A percentile compares a stretch with the other conserved stretches of the same genome.
Conservation (phyloP, 257 asterid species). For the Capsicum rhomboideum region DNA sequence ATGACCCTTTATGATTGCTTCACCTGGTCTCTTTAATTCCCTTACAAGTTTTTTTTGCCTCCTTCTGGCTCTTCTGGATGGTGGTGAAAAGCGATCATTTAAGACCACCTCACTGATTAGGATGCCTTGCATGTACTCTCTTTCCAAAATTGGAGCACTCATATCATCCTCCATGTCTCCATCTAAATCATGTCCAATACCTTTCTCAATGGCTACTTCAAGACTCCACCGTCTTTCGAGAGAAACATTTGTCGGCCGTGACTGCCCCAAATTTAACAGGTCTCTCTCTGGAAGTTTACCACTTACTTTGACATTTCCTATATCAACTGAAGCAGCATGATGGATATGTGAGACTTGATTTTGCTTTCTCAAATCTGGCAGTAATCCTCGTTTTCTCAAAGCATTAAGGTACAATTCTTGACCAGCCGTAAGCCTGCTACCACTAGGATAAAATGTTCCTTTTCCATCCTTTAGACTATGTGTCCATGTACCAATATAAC, state of each 20-base stretch:
- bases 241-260: conserved; percentile 45
- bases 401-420: conserved; percentile 76
- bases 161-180: conserved; percentile 42
- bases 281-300: conserved; percentile 41
- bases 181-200: conserved; percentile 54
- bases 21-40: conserved; percentile 87
- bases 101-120: conserved; percentile 75
- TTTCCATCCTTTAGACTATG: conserved; percentile 89
- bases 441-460: conserved; percentile 86
- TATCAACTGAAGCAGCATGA: conserved; percentile 45
- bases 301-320: conserved; percentile 43
- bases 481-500: conserved; percentile 89
- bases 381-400: conserved; percentile 71
- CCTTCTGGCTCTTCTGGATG: conserved; percentile 60
- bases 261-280: conserved; percentile 47
- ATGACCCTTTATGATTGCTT: conserved; percentile 90
- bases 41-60: conserved; percentile 57
- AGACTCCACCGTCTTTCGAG: conserved; percentile 91
- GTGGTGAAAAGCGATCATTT: conserved; percentile 62
- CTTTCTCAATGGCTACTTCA: conserved; percentile 85
- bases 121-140: conserved; percentile 98
- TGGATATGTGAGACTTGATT: conserved; percentile 74
- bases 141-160: conserved; percentile 66
- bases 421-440: conserved; percentile 52
- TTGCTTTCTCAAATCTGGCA: conserved; percentile 69